Base-by-base conservation (phyloP, 805 yeast species). In the Priceomyces castillae region DNA sequence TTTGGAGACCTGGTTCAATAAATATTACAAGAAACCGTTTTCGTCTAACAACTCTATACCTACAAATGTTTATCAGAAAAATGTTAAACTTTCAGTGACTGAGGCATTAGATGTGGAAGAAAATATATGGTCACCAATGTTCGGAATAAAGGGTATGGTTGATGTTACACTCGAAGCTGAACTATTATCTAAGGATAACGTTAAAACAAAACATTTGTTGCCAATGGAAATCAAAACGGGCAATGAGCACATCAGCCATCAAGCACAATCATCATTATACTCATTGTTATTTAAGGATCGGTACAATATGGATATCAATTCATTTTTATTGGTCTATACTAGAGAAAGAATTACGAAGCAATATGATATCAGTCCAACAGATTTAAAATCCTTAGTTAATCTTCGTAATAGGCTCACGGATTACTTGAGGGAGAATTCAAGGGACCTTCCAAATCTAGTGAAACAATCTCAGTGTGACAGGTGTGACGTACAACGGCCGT, bases 151-250 rank as follows among this genome's bases (percentile, higher is more conserved):
- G 51, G 99, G 99, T 0, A 79, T 84, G 52, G 80, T 90, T 14
- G 99, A 94, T 66, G 96, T 84, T 2, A 89, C 96, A 0, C 74
- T 89, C 1, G 85, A 84, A 51, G 84, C 86, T 0, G 61, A 67
- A 19, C 57, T 75, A 7, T 57, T 75, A 7, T 66, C 67, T 35
- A 10, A 4, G 23, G 12, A 33, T 10, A 50, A 57, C 4, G 56
- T 59, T 11, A 40, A 43, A 10, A 30, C 47, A 10, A 77, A 69
- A 26, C 73, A 58, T 42, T 73, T 89, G 10, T 75, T 81, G 1
- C 98, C 97, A 0, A 69, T 94, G 66, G 99, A 94, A 59, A 80
- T 94, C 45, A 94, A 94, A 58, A 89, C 98, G 0, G 97, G 98
- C 0, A 64, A 73, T 25, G 80, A 78, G 37, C 71, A 80, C 30